Base-by-base conservation (phyloP, 805 yeast species). In the Clavispora santaluciae region DNA sequence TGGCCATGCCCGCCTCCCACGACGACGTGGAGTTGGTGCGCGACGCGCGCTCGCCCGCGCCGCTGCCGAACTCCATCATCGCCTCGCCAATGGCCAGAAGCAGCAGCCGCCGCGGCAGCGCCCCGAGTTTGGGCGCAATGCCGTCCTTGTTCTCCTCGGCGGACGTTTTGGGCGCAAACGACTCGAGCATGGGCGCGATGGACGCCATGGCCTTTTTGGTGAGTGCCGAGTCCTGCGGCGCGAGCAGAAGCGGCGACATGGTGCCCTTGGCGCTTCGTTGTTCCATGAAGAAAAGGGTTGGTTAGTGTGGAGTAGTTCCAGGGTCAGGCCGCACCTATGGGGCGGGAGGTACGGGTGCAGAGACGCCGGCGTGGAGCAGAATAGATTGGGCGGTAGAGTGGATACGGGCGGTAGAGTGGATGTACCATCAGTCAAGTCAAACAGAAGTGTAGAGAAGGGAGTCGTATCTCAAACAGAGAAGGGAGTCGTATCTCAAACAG, bases 131-230 rank as follows among this genome's bases (percentile, higher is more conserved):
- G 39, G 46, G 38, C 16, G 51, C 48, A 3, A 53, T 49, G 11
- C 56, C 55, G 30, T 48, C 52, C 36, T 55, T 48, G 30, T 58
- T 42, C 41, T 66, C 70, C 39, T 66, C 60, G 11, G 78, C 70
- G 0, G 83, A 75, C 0, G 89, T 75, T 54, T 83, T 85, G 5
- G 93, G 93, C 5, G 78, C 74, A 59, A 83, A 86, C 1, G 78
- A 71, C 55, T 82, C 89, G 30, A 86, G 60, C 56, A 85, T 83
- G 2, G 95, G 93, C 1, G 91, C 91, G 33, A 85, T 78, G 0
- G 87, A 75, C 9, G 86, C 90, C 70, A 84, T 81, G 10, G 91
- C 91, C 47, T 70, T 78, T 41, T 68, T 64, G 3, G 73, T 67
- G 30, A 44, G 45, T 5, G 20, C 52, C 6, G 41, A 30, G 37